Conservation (phyloP, 2,329 filamentous ascomycete species). For the Pseudomassariella vexata region DNA sequence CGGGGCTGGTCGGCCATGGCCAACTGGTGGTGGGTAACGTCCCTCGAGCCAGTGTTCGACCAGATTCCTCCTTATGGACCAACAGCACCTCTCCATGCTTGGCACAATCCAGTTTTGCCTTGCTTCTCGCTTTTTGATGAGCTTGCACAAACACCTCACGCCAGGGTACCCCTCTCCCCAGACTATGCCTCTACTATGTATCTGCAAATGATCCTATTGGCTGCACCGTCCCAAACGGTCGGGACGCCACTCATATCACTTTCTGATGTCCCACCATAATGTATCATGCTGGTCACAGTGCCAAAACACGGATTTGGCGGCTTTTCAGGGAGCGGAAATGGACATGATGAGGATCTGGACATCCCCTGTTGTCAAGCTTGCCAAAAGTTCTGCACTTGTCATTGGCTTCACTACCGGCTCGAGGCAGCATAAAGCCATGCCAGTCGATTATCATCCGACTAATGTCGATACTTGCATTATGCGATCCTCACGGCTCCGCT, state of each 20-base stretch:
- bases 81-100: slow-evolving; percentile 12
- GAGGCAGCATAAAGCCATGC: too few relatives aligned
- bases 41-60: too few relatives aligned
- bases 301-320: background rate
- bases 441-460: too few relatives aligned
- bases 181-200: slow-evolving; percentile 10
- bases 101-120: slow-evolving; percentile 5
- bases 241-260: background rate
- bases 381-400: too few relatives aligned
- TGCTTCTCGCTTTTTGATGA: slow-evolving; percentile 6
- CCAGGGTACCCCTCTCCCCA: slow-evolving; percentile 15
- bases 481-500: background rate
- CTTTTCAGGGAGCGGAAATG: background rate
- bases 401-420: too few relatives aligned
- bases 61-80: slow-evolving; percentile 7
- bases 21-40: too few relatives aligned
- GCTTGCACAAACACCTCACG: slow-evolving; percentile 15
- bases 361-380: background rate
- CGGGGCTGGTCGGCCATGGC: too few relatives aligned
- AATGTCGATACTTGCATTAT: background rate
- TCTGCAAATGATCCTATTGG: slow-evolving; percentile 1
- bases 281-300: slow-evolving; percentile 4
- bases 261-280: slow-evolving; percentile 4
- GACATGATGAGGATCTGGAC: background rate
- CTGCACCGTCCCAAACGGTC: background rate